Evolutionary conservation across 768 basidiomycete species (phyloP).

Genomic region (Holtermannia corniformis): DNA sequence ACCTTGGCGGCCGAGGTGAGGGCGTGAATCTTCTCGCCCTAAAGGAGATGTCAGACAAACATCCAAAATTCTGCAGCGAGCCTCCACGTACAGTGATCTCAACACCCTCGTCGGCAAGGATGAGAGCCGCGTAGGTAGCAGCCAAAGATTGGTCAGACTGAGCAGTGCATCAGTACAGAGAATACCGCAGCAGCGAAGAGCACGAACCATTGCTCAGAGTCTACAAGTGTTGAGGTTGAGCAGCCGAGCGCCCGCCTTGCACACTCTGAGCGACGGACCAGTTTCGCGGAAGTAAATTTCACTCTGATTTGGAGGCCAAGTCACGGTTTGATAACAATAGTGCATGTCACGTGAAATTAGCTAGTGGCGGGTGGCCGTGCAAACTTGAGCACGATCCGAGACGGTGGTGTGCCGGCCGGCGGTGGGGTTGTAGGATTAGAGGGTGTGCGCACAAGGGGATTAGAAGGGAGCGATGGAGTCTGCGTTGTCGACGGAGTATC

Average conservation of each 20-base stretch:
- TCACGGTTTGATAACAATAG: no score
- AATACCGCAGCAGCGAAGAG: neutral
- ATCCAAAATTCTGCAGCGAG: no score
- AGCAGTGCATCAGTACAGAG: neutral
- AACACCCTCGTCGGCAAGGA: conserved; percentile 92
- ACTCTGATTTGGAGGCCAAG: neutral
- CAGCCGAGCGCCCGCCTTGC: neutral
- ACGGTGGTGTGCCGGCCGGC: no score
- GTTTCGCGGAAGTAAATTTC: neutral
- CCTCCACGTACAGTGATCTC: conserved; percentile 90
- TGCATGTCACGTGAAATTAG: neutral
- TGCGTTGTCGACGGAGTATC: no score
- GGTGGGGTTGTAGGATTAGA: no score
- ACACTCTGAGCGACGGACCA: neutral
- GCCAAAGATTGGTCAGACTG: conserved; percentile 42
- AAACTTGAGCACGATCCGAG: neutral
- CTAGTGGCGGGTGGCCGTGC: neutral
- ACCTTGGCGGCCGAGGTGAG: conserved; percentile 55
- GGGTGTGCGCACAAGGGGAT: no score
- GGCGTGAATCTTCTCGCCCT: neutral
- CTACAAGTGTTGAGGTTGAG: neutral
- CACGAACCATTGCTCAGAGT: neutral
- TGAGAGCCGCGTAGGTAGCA: conserved; percentile 91
- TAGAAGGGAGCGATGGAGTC: no score
- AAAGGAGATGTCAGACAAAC: conserved; percentile 1